phyloP scores from a whole-genome alignment of 805 yeast genomes.

The Blastobotrys attinorum region DNA sequence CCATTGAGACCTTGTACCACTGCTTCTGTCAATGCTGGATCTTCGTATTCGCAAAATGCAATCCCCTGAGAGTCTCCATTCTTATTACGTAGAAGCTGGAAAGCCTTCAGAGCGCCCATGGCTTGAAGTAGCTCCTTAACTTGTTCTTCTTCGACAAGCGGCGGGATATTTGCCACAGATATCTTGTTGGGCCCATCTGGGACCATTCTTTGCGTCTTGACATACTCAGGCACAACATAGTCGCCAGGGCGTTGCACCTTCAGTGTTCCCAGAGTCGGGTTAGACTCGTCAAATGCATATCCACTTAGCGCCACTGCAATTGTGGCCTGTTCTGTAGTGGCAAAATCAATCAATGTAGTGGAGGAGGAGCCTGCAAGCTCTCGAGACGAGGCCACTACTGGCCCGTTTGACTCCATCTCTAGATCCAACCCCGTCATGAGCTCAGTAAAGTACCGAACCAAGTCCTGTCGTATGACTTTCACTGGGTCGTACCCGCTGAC shows the following conservation, averaged over 20 bases:
- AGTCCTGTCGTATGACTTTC: conserved; percentile 2
- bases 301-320: conserved; percentile 37
- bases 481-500: neutral
- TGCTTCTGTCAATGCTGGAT: conserved; percentile 20
- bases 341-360: conserved; percentile 46
- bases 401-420: conserved; percentile 5
- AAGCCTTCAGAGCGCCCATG: conserved; percentile 34
- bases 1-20: conserved; percentile 30
- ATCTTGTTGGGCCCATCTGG: conserved; percentile 34
- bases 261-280: conserved; percentile 26
- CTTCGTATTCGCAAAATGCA: conserved; percentile 45
- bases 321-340: conserved; percentile 48
- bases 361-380: conserved; percentile 9
- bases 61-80: conserved; percentile 47
- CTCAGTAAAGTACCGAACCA: conserved; percentile 6
- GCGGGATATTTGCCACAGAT: conserved; percentile 39
- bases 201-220: conserved; percentile 8
- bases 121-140: conserved; percentile 36
- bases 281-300: conserved; percentile 8
- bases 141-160: conserved; percentile 35
- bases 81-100: conserved; percentile 36
- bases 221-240: conserved; percentile 32
- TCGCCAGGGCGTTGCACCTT: conserved; percentile 38
- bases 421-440: conserved; percentile 7
- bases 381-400: neutral